Base-by-base conservation (phyloP, 2,329 filamentous ascomycete species). In the Calonectria henricotiae region DNA sequence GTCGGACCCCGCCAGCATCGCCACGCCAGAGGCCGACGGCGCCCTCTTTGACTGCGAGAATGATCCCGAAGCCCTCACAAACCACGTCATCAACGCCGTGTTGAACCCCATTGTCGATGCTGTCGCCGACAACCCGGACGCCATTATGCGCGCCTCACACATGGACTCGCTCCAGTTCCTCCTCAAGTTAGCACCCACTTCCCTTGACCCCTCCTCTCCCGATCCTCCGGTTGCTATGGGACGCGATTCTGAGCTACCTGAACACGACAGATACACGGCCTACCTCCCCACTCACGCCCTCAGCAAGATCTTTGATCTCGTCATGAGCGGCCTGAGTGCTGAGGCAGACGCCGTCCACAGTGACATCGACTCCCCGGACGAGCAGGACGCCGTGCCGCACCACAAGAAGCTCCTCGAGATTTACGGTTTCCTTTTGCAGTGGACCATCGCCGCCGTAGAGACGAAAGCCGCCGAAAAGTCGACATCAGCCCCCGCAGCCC, bases 81-180 rank as follows among this genome's bases (percentile, higher is more conserved):
- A 90, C 72, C 89, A 90, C 67, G 83, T 97, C 76, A 90, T 99
- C 80, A 97, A 97, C 82, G 90, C 90, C 74, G 91, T 96, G 23
- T 86, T 99, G 71, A 97, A 99, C 80, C 92, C 94, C 27, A 97
- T 99, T 71, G 91, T 98, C 72, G 96, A 98, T 82, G 92, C 94
- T 35, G 91, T 99, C 32, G 95, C 95, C 65, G 95, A 97, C 80
- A 97, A 92, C 80, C 95, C 96, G 62, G 96, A 98, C 83, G 93
- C 93, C 70, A 92, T 99, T 75, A 91, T 91, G 72, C 92, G 92
- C 83, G 89, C 91, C 78, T 89, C 91, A 62, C 89, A 92, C 74
- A 95, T 98, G 85, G 96, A 99, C 85, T 98, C 95, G 72, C 83
- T 99, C 77, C 96, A 98, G 83, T 98, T 98, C 80, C 86, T 99